A percentile compares a stretch with the other conserved stretches of the same genome.
These are phyloP conservation scores for Chalaropsis ovoidea DNA, from an alignment of 2,329 filamentous ascomycete species.

Conservation along the genomic window DNA sequence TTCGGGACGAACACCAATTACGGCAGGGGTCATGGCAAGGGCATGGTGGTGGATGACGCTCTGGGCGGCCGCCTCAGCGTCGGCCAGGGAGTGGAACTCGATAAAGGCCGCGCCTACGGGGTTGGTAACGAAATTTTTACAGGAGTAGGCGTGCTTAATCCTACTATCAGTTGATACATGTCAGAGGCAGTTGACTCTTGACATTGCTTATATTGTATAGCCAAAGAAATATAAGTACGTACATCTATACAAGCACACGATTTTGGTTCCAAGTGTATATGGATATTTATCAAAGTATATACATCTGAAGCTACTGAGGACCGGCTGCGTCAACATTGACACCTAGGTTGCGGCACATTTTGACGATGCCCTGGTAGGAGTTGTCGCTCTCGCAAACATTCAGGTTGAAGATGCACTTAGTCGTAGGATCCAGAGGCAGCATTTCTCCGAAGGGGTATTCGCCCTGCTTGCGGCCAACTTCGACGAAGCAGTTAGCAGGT, in stretches of 20 bases:
- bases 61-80: constrained; percentile 80
- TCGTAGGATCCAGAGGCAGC: background rate
- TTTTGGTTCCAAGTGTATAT: too few relatives aligned
- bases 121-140: constrained; percentile 53
- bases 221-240: too few relatives aligned
- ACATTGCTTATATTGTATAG: too few relatives aligned
- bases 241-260: too few relatives aligned
- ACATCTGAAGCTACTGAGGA: too few relatives aligned
- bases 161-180: too few relatives aligned
- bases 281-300: too few relatives aligned
- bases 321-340: too few relatives aligned
- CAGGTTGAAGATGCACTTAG: background rate
- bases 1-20: constrained; percentile 68
- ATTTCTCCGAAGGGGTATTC: background rate
- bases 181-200: too few relatives aligned
- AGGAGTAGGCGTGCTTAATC: too few relatives aligned
- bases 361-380: too few relatives aligned
- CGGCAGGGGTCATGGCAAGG: constrained; percentile 75
- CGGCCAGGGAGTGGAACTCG: constrained; percentile 72
- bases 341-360: too few relatives aligned
- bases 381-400: background rate
- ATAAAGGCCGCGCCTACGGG: constrained; percentile 74
- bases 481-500: background rate
- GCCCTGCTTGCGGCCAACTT: background rate
- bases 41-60: constrained; percentile 77